These are phyloP conservation scores for Tolypocladium album DNA, from an alignment of 2,329 filamentous ascomycete species.

Conservation along the genomic window DNA sequence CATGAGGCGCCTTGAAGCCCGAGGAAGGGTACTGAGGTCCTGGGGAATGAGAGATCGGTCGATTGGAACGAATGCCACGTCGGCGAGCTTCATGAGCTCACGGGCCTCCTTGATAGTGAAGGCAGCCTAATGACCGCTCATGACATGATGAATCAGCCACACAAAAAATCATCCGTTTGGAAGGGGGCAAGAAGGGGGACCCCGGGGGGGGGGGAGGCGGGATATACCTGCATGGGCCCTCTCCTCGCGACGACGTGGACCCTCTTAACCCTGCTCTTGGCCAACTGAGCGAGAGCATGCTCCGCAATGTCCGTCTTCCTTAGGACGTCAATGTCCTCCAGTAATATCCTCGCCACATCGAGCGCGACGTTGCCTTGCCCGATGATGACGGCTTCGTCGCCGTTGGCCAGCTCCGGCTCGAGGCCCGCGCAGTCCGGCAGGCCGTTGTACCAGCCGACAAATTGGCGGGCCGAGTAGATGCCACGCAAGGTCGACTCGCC, in stretches of 20 bases:
- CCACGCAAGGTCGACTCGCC: constrained; percentile 65
- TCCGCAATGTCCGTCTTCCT: constrained; percentile 82
- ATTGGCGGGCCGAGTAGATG: constrained; percentile 80
- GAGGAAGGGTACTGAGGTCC: constrained; percentile 57
- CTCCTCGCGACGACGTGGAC: constrained; percentile 84
- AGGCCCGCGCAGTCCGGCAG: constrained; percentile 70
- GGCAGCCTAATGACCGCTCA: constrained; percentile 47
- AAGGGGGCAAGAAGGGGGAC: too few relatives aligned
- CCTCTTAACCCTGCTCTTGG: constrained; percentile 61
- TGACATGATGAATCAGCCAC: neutral
- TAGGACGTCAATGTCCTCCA: constrained; percentile 64
- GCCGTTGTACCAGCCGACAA: constrained; percentile 98
- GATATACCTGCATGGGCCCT: constrained; percentile 70
- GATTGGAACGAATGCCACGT: constrained; percentile 61
- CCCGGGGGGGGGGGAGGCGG: too few relatives aligned
- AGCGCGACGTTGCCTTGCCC: constrained; percentile 95
- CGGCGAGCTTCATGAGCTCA: constrained; percentile 70
- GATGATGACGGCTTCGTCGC: constrained; percentile 77
- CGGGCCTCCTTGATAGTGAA: constrained; percentile 94
- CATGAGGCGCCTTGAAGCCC: constrained; percentile 66
- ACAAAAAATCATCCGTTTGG: neutral
- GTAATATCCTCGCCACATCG: constrained; percentile 80
- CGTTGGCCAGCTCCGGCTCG: constrained; percentile 59
- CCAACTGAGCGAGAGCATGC: constrained; percentile 64
- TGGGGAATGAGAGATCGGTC: constrained; percentile 55